These are phyloP conservation scores for Collybia sp. DNA, from an alignment of 768 basidiomycete genomes.

Conservation along the genomic window DNA sequence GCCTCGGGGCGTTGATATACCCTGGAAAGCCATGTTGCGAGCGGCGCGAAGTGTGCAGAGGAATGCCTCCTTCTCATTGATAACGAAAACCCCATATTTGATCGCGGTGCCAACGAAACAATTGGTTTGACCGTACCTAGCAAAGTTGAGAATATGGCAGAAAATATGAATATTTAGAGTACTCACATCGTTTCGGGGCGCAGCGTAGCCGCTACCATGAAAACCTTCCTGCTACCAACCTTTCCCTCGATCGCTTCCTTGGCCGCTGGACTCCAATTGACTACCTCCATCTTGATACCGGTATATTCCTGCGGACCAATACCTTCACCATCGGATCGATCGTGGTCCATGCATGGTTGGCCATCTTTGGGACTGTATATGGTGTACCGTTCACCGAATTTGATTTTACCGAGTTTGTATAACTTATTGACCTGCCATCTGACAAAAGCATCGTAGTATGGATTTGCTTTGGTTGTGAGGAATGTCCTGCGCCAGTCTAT, in stretches of 20 bases:
- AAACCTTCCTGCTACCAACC: slow-evolving; percentile 77
- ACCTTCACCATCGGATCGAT: slow-evolving; percentile 92
- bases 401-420: slow-evolving; percentile 83
- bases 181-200: slow-evolving; percentile 94
- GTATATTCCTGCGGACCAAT: slow-evolving; percentile 96
- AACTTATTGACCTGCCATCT: slow-evolving; percentile 98
- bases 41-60: slow-evolving; percentile 86
- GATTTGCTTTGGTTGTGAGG: slow-evolving; percentile 92
- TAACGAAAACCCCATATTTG: slow-evolving; percentile 91
- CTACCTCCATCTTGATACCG: slow-evolving; percentile 89
- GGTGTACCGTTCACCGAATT: slow-evolving; percentile 97
- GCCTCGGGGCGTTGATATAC: slow-evolving; percentile 68
- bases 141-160: slow-evolving; percentile 3
- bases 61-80: slow-evolving; percentile 83
- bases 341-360: slow-evolving; percentile 99
- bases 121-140: slow-evolving; percentile 96
- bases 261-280: slow-evolving; percentile 75
- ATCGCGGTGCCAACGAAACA: slow-evolving; percentile 90
- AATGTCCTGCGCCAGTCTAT: slow-evolving; percentile 97
- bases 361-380: slow-evolving; percentile 99
- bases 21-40: slow-evolving; percentile 98
- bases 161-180: not conserved
- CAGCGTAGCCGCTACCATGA: slow-evolving; percentile 92
- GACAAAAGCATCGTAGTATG: slow-evolving; percentile 95
- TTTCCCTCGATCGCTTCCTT: slow-evolving; percentile 59